Percentiles rank a stretch among this genome's conserved stretches.
These are phyloP conservation scores for Ceratocystiopsis brevicomis DNA, from an alignment of 2,329 filamentous ascomycete species.

Conservation along the genomic window DNA sequence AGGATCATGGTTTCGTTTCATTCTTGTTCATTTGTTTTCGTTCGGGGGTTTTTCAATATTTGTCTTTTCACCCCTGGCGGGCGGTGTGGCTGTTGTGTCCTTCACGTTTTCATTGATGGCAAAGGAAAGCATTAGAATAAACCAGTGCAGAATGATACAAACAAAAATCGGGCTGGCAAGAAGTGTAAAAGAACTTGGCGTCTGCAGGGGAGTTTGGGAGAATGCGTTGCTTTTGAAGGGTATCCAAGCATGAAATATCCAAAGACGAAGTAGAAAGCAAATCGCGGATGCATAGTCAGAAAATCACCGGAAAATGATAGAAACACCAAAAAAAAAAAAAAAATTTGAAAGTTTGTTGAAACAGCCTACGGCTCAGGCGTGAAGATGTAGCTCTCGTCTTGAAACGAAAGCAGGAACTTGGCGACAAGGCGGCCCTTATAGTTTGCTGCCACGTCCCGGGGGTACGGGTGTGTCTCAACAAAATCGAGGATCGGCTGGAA, in stretches of 20 bases:
- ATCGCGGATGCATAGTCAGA: background rate
- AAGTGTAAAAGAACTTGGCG: too few species aligned
- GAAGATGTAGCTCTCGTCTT: conserved; percentile 4
- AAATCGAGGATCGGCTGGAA: conserved; percentile 28
- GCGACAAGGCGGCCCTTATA: conserved; percentile 34
- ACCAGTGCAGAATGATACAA: too few species aligned
- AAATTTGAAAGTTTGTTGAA: background rate
- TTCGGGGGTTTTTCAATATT: background rate
- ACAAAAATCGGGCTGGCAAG: too few species aligned
- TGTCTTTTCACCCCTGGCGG: background rate
- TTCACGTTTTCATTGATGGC: background rate
- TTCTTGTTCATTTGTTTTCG: background rate
- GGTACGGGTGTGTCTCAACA: conserved; percentile 25
- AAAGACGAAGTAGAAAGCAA: background rate
- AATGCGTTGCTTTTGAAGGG: too few species aligned
- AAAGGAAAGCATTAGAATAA: background rate
- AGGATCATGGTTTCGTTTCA: conserved; percentile 2
- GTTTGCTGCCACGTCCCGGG: conserved; percentile 27
- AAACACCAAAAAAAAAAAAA: background rate
- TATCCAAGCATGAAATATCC: background rate
- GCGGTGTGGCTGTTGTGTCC: background rate
- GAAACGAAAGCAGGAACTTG: conserved; percentile 35
- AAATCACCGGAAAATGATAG: too few species aligned
- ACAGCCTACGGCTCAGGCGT: background rate
- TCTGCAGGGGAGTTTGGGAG: too few species aligned